Conservation (phyloP, 305 asterid genomes). For the Striga hermonthica region DNA sequence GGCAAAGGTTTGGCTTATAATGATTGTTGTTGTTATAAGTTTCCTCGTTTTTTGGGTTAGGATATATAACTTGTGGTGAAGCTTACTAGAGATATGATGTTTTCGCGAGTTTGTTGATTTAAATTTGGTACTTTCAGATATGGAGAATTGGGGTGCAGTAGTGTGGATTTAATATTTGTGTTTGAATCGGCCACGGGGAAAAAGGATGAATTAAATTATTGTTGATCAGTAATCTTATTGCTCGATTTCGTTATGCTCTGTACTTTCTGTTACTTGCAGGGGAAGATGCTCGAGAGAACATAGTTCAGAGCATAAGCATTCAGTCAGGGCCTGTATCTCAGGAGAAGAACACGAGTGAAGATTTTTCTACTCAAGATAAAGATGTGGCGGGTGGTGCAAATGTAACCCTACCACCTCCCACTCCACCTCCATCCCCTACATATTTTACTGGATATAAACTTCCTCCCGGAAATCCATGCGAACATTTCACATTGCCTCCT, state of each 20-base stretch:
- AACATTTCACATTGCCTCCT: slow-evolving; percentile 73
- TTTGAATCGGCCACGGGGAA: not conserved
- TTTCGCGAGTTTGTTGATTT: not conserved
- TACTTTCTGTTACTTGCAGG: slow-evolving; percentile 46
- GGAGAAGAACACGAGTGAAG: slow-evolving; percentile 30
- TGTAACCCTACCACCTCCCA: slow-evolving; percentile 29
- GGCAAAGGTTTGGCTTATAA: slow-evolving; percentile 58
- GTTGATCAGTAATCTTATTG: slow-evolving; percentile 3
- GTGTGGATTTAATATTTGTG: no score
- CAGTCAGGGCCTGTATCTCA: slow-evolving; percentile 38
- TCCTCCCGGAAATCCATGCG: slow-evolving; percentile 86
- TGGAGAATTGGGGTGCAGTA: no score
- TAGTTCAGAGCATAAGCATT: slow-evolving; percentile 39
- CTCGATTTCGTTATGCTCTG: slow-evolving; percentile 18
- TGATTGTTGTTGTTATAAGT: slow-evolving; percentile 12
- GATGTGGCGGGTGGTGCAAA: slow-evolving; percentile 31
- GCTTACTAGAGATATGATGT: not conserved
- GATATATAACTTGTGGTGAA: slow-evolving; percentile 15
- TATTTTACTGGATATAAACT: slow-evolving; percentile 69
- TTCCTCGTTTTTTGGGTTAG: slow-evolving; percentile 22
- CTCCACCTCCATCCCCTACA: slow-evolving; percentile 42
- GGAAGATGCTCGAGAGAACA: slow-evolving; percentile 50
- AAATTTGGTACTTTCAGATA: not conserved
- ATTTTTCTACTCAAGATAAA: slow-evolving; percentile 17
- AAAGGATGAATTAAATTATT: slow-evolving; percentile 4